Conservation (phyloP, 805 yeast genomes). For the Komagataella pastoris region DNA sequence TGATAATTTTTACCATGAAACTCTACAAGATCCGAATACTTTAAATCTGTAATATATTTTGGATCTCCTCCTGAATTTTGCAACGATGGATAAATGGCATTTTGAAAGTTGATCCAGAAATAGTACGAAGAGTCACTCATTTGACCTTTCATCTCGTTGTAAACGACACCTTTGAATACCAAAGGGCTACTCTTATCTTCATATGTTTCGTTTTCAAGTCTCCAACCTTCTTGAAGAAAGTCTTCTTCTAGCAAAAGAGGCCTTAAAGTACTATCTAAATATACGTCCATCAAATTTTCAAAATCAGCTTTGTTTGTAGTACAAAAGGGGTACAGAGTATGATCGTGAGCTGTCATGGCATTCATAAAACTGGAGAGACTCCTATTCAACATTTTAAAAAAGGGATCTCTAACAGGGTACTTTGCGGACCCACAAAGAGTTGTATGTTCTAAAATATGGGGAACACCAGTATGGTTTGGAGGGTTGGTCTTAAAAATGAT, state of each 20-base stretch:
- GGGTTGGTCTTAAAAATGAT: constrained; percentile 90
- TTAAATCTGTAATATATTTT: constrained; percentile 53
- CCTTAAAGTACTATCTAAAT: constrained; percentile 73
- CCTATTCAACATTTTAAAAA: constrained; percentile 91
- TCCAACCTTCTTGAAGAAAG: constrained; percentile 95
- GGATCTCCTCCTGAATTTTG: constrained; percentile 96
- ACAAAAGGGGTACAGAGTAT: constrained; percentile 91
- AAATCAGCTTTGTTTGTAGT: constrained; percentile 82
- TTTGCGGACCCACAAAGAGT: constrained; percentile 87
- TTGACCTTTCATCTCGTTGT: constrained; percentile 98
- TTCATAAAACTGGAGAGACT: constrained; percentile 96
- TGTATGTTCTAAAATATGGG: constrained; percentile 93
- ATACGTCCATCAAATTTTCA: constrained; percentile 73
- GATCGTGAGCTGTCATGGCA: constrained; percentile 97
- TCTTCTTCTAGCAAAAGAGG: constrained; percentile 73
- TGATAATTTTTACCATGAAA: constrained; percentile 74
- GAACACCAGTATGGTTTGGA: constrained; percentile 89
- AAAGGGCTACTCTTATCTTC: constrained; percentile 48
- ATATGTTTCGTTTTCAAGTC: constrained; percentile 62
- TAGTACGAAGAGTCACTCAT: constrained; percentile 78
- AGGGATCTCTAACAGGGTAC: constrained; percentile 93
- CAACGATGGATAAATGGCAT: constrained; percentile 71
- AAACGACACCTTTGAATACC: constrained; percentile 87
- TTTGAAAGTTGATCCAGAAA: constrained; percentile 74
- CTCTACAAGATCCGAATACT: constrained; percentile 61